These are phyloP conservation scores for Orobanche coerulescens DNA, from an alignment of 257 asterid genomes.

Conservation along the genomic window DNA sequence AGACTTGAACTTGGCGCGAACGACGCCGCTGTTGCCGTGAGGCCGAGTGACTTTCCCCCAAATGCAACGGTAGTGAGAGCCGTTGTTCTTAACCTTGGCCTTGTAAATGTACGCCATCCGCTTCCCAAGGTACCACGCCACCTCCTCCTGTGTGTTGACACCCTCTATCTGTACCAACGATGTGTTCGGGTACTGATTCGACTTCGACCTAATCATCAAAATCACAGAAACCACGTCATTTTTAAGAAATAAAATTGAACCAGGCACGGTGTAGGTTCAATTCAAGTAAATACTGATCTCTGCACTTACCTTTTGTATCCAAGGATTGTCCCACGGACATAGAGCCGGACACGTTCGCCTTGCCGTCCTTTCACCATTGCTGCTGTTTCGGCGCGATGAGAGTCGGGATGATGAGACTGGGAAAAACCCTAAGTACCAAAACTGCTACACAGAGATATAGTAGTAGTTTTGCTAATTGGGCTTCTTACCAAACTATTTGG, in stretches of 20 bases:
- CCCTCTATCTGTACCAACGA: conserved; percentile 86
- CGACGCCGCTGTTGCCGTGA: conserved; percentile 85
- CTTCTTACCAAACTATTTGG: no score
- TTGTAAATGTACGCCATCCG: conserved; percentile 79
- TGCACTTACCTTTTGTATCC: conserved; percentile 30
- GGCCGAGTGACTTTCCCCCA: conserved; percentile 88
- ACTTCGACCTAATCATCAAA: conserved; percentile 51
- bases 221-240: neutral
- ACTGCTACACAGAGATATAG: neutral
- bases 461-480: neutral
- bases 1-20: conserved; percentile 70
- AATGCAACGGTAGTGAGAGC: conserved; percentile 85
- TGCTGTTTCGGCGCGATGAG: conserved; percentile 12
- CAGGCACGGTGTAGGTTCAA: neutral
- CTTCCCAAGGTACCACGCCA: conserved; percentile 80
- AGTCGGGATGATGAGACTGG: neutral
- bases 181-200: conserved; percentile 93
- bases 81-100: conserved; percentile 79
- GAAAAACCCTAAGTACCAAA: conserved; percentile 15
- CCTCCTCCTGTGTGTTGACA: conserved; percentile 88
- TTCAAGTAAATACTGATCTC: neutral
- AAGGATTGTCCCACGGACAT: conserved; percentile 32
- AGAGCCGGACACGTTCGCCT: conserved; percentile 55
- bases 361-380: conserved; percentile 63
- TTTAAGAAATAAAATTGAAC: neutral